Evolutionary conservation across 176 grass and related monocot species (phyloP).

Genomic region (Saccharum officinarum): DNA sequence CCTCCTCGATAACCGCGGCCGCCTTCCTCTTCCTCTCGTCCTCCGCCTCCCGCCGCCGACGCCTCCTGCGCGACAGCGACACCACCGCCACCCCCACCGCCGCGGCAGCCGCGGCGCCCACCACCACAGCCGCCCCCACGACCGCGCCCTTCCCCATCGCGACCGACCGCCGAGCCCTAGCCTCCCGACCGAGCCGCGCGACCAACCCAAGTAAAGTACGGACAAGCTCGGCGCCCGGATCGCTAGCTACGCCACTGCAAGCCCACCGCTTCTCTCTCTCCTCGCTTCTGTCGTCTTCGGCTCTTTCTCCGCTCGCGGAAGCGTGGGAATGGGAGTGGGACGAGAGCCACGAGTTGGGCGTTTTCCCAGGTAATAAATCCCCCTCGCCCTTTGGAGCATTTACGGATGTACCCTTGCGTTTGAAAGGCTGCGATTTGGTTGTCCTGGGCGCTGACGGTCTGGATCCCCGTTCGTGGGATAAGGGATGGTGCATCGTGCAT

Average conservation of each 20-base stretch:
- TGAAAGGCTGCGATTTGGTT: not conserved
- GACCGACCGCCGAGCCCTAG: not conserved
- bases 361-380: constrained; percentile 27
- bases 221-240: constrained; percentile 24
- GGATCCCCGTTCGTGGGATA: not conserved
- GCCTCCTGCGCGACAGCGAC: constrained; percentile 40
- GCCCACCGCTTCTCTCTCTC: not conserved
- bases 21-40: constrained; percentile 35
- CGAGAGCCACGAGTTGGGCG: constrained; percentile 36
- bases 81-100: constrained; percentile 58
- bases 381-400: not conserved
- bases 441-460: not conserved
- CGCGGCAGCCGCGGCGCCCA: constrained; percentile 59
- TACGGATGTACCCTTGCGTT: not conserved
- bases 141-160: constrained; percentile 65
- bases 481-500: not conserved
- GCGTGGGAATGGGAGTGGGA: constrained; percentile 13
- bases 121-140: constrained; percentile 57
- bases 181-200: constrained; percentile 3
- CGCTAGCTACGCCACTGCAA: constrained; percentile 18
- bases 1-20: constrained; percentile 55
- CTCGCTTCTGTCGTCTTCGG: not conserved
- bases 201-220: not conserved
- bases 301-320: constrained; percentile 22
- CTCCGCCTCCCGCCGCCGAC: constrained; percentile 36